Evolutionary conservation across 192 early-diverging fungal species (phyloP).

Genomic region (Backusella australiensis): DNA sequence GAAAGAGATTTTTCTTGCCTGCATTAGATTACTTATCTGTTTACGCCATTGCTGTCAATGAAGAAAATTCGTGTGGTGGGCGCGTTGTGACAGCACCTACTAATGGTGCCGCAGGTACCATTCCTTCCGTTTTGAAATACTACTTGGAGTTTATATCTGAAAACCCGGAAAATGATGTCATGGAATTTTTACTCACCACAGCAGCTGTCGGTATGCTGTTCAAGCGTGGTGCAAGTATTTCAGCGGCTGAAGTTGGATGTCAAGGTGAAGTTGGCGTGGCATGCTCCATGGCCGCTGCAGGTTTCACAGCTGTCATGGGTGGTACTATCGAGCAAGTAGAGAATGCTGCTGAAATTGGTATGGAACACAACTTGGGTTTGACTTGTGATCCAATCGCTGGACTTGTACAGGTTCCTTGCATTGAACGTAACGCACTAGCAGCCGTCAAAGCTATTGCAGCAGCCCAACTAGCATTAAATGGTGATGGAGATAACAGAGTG

Average conservation of each 20-base stretch:
- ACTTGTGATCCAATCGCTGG: constrained; percentile 89
- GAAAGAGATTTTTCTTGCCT: constrained; percentile 64
- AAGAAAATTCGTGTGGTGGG: constrained; percentile 83
- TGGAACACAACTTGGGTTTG: constrained; percentile 83
- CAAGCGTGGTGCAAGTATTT: constrained; percentile 93
- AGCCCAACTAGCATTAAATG: constrained; percentile 90
- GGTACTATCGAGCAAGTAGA: constrained; percentile 87
- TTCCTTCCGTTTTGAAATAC: constrained; percentile 94
- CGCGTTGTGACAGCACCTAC: constrained; percentile 93
- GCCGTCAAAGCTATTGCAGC: constrained; percentile 95
- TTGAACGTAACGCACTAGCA: constrained; percentile 90
- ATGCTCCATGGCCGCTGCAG: constrained; percentile 94
- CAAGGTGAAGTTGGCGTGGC: constrained; percentile 98
- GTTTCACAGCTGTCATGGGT: constrained; percentile 93
- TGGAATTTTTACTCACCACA: constrained; percentile 91
- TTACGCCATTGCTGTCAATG: constrained; percentile 96
- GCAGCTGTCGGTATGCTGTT: constrained; percentile 96
- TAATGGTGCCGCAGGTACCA: constrained; percentile 93
- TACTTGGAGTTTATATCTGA: constrained; percentile 94
- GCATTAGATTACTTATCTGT: constrained; percentile 90
- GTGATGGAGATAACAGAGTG: constrained; percentile 84
- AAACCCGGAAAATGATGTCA: constrained; percentile 78
- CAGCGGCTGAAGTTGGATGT: constrained; percentile 94
- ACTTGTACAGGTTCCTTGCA: constrained; percentile 94
- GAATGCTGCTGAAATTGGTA: constrained; percentile 95